Evolutionary conservation across 2,329 filamentous ascomycete species (phyloP), one percentile per base, ranked within the genome.

Genomic region (Orbilia blumenaviensis): DNA sequence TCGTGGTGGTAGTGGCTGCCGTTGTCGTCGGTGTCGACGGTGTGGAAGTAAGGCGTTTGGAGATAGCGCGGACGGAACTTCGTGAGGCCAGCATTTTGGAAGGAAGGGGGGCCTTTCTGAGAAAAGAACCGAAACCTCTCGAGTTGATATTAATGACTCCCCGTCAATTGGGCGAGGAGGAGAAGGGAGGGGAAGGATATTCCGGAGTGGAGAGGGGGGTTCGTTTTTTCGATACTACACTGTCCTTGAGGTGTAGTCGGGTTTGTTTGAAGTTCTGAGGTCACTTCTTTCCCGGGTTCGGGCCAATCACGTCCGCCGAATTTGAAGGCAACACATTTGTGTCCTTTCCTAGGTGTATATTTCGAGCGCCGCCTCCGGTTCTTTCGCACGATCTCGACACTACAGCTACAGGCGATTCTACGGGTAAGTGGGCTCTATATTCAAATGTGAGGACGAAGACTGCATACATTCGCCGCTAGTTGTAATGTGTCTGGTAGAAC

Each of bases 1-100:
- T 12, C 29, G 79, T 62, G 41, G 79, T 62, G n/a, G 76, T 68
- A 54, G n/a, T n/a, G n/a, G n/a, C n/a, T n/a, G n/a, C n/a, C n/a
- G n/a, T n/a, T n/a, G n/a, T n/a, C n/a, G n/a, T n/a, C n/a, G 78
- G 71, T 36, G 73, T 63, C 54, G 66, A 48, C 48, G 76, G 68
- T 78, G 79, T 34, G 38, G 69, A 3, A 9, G 66, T 32, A 14
- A 76, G 72, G 50, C 44, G 56, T 66, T 69, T 76, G 21, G 72
- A 76, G 56, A 76, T 66, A 32, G 64, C 58, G 18, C 72, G 56
- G 41, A 69, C 64, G 38, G 72, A 76, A 34, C 52, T 54, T 69
- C 72, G 72, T 60, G 72, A 76, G 72, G 64, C 64, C 58, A 76
- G 50, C 72, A 76, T 76, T 50, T 23, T 66, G 72, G 63, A 34